These are phyloP conservation scores for Trichoderma citrinoviride DNA, from an alignment of 2,329 filamentous ascomycete genomes.

Conservation along the genomic window DNA sequence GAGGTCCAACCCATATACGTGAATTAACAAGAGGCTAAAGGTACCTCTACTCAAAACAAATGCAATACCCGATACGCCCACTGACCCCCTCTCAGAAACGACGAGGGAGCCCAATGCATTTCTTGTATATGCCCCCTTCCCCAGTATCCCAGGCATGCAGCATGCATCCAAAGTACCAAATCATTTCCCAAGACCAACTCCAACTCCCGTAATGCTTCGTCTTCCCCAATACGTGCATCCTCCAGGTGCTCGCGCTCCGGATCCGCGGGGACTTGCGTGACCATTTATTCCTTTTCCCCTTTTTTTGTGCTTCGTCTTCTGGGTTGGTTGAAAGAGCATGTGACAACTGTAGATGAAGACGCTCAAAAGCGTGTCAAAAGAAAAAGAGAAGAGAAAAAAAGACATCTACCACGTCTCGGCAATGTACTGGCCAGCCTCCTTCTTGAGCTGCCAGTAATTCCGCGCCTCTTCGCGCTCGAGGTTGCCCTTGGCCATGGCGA, in stretches of 20 bases:
- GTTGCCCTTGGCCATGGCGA: constrained; percentile 90
- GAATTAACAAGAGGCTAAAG: neutral
- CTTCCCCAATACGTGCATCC: neutral
- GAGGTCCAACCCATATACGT: neutral
- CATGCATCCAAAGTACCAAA: neutral
- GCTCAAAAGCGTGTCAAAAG: neutral
- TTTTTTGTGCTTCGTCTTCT: neutral
- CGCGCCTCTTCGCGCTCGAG: constrained; percentile 76
- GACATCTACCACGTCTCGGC: constrained; percentile 65
- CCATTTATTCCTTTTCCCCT: neutral
- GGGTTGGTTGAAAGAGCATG: neutral
- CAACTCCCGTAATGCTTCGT: constrained; percentile 12
- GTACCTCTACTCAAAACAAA: neutral
- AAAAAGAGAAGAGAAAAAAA: neutral
- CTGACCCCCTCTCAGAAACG: neutral
- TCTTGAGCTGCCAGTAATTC: constrained; percentile 90
- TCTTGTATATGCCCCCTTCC: neutral
- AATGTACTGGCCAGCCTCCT: constrained; percentile 91
- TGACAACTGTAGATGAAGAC: neutral
- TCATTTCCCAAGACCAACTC: constrained; percentile 4
- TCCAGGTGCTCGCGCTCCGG: constrained; percentile 7
- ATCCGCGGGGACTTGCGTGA: neutral
- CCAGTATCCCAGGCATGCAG: neutral
- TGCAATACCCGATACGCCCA: neutral
- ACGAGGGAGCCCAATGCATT: neutral